These are phyloP conservation scores for Gypsophila paniculata DNA, from an alignment of 179 eudicot genomes.

Conservation along the genomic window DNA sequence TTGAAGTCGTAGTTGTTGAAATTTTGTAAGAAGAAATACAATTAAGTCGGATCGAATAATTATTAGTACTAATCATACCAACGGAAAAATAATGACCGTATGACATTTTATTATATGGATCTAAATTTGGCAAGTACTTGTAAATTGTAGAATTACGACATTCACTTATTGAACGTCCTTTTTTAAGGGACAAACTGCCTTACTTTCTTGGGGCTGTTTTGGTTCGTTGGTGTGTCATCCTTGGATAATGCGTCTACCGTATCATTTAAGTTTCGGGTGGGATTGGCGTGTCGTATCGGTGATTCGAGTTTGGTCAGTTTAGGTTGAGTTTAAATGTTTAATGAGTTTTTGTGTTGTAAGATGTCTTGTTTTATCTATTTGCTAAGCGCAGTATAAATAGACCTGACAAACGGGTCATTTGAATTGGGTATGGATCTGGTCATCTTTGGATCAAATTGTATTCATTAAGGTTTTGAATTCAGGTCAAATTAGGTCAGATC, in stretches of 20 bases:
- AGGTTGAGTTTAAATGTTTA: too few relatives aligned
- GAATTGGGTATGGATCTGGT: too few relatives aligned
- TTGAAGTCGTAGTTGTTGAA: constrained; percentile 8
- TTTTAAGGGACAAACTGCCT: not conserved
- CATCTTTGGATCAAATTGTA: too few relatives aligned
- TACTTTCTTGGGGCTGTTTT: not conserved
- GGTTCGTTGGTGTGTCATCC: not conserved
- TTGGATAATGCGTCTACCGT: not conserved
- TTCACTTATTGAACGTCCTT: not conserved
- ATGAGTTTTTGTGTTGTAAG: too few relatives aligned
- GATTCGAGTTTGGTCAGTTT: too few relatives aligned
- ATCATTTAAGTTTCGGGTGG: not conserved
- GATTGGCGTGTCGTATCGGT: too few relatives aligned
- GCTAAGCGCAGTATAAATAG: too few relatives aligned
- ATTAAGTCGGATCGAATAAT: not conserved
- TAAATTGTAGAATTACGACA: not conserved
- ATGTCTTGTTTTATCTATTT: too few relatives aligned
- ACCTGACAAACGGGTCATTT: too few relatives aligned
- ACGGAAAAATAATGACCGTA: constrained; percentile 16
- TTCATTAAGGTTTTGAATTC: too few relatives aligned
- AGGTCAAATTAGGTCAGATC: too few relatives aligned
- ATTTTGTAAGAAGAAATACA: constrained; percentile 14
- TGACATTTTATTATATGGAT: constrained; percentile 19
- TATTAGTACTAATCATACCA: not conserved
- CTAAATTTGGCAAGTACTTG: not conserved